Evolutionary conservation across 176 grass and related monocot genomes (phyloP), one percentile per base, ranked within the genome.

Genomic region (Thalia dealbata): DNA sequence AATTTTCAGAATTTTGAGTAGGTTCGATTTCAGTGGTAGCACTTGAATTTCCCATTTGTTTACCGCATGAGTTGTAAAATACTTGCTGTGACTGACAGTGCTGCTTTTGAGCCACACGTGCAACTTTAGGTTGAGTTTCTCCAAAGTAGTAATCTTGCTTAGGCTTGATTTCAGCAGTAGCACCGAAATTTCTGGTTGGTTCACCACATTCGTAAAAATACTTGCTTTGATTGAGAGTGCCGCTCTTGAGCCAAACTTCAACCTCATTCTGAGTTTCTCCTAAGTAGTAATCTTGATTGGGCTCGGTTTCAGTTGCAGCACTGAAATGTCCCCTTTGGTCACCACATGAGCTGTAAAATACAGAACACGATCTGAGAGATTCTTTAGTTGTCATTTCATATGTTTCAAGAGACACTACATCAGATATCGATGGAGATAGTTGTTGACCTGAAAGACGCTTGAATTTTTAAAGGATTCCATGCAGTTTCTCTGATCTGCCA

Each of bases 201-300:
- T 66, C 42, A 78, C 71, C 71, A 79, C 63, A 72, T 70, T 75
- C 29, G 77, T 69, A 79, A 61, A n/a, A 30, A 61, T 70, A 66
- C 72, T 79, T 43, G 72, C 69, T 81, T 61, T 22, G 58, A 65
- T 23, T 73, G 81, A 18, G 80, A 24, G 38, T 74, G 14, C 32
- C 50, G 42, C 2, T 50, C 64, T 42, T 64, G 38, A 64, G 32
- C 43, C 55, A 76, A 27, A 64, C 73, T 75, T 91, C 67, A 74
- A 72, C 73, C 26, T 75, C 61, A 6, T 73, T 4, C 15, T 70
- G 72, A 62, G 52, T 73, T 26, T 80, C 64, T 24, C 28, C 76
- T 76, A 75, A 78, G 81, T 72, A 27, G 18, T 60, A 30, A 84
- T 64, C 25, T 30, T 23, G 54, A 14, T 32, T 64, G 27, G 3